Percentiles rank a stretch among this genome's conserved stretches.
These are phyloP conservation scores for Rusavskia elegans DNA, from an alignment of 495 filamentous ascomycete species.

Conservation along the genomic window DNA sequence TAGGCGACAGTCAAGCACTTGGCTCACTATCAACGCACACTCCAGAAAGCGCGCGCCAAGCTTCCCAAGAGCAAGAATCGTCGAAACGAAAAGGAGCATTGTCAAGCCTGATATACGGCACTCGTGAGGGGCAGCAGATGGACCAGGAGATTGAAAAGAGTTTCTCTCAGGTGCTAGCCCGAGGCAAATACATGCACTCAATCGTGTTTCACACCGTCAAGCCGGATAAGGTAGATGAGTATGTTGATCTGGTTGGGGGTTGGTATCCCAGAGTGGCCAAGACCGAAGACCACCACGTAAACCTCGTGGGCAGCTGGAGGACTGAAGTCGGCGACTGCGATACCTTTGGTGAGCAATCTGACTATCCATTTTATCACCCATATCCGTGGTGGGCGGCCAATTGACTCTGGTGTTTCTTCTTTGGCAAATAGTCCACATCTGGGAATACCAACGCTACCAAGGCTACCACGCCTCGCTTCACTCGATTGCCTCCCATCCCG, in stretches of 20 bases:
- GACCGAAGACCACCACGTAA: conserved; percentile 72
- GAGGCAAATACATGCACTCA: conserved; percentile 95
- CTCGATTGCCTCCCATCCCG: conserved; percentile 61
- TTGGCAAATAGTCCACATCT: conserved; percentile 65
- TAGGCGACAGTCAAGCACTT: conserved; percentile 21
- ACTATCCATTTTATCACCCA: background rate
- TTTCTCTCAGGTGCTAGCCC: conserved; percentile 83
- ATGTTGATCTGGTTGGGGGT: conserved; percentile 74
- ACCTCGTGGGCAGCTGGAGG: conserved; percentile 95
- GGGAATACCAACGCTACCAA: conserved; percentile 96
- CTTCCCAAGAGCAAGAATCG: conserved; percentile 14
- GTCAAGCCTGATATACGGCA: conserved; percentile 80
- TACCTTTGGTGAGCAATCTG: conserved; percentile 64
- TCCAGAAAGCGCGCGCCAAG: conserved; percentile 33
- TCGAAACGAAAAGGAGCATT: conserved; percentile 32
- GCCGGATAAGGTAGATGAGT: conserved; percentile 90
- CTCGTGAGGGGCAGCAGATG: conserved; percentile 79
- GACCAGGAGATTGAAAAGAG: conserved; percentile 89
- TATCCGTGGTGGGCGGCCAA: background rate
- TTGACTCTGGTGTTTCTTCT: background rate
- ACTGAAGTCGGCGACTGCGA: conserved; percentile 97
- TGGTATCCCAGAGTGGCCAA: conserved; percentile 84
- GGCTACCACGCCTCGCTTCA: conserved; percentile 89
- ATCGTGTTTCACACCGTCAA: conserved; percentile 96
- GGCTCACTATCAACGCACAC: conserved; percentile 51